Percentiles rank a stretch among this genome's conserved stretches.
Evolutionary conservation across 192 early-diverging fungal species (phyloP).

Genomic region (Coemansia interrupta): DNA sequence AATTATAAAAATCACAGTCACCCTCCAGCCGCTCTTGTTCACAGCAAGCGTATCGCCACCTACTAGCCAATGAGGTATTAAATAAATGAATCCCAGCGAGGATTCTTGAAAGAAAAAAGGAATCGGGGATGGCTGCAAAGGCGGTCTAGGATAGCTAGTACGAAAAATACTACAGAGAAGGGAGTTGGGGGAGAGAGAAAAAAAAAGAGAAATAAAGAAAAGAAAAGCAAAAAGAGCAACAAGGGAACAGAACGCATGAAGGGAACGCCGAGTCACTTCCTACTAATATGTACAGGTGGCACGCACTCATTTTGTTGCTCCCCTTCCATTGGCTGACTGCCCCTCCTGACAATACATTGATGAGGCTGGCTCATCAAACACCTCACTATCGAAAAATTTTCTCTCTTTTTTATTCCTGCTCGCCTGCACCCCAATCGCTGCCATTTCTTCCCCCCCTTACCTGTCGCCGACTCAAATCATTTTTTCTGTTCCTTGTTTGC

Average conservation of each 20-base stretch:
- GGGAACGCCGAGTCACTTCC: slow-evolving; percentile 22
- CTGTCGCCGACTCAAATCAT: too few relatives aligned
- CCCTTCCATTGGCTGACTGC: slow-evolving; percentile 12
- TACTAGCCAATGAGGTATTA: background rate
- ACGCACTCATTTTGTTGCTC: slow-evolving; percentile 9
- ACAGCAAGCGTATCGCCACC: background rate
- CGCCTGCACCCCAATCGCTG: too few relatives aligned
- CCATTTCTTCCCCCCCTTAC: too few relatives aligned
- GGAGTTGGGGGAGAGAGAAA: background rate
- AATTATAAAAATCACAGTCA: background rate
- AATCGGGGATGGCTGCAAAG: slow-evolving; percentile 3
- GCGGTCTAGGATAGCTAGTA: background rate
- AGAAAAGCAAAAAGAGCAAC: background rate
- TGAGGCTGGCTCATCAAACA: too few relatives aligned
- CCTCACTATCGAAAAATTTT: too few relatives aligned
- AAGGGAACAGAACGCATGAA: slow-evolving; percentile 5
- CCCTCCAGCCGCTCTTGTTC: background rate
- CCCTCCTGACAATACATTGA: slow-evolving; percentile 1
- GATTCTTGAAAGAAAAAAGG: background rate
- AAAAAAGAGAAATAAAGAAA: slow-evolving; percentile 3
- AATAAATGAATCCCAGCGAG: too few relatives aligned
- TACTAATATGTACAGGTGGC: slow-evolving; percentile 2
- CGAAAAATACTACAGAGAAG: background rate
- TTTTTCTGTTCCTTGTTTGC: too few relatives aligned
- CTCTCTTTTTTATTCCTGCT: too few relatives aligned